A percentile compares a stretch with the other conserved stretches of the same genome.
Evolutionary conservation across 1,284 basidiomycete genomes (phyloP).

Genomic region (Leccinum variabile): DNA sequence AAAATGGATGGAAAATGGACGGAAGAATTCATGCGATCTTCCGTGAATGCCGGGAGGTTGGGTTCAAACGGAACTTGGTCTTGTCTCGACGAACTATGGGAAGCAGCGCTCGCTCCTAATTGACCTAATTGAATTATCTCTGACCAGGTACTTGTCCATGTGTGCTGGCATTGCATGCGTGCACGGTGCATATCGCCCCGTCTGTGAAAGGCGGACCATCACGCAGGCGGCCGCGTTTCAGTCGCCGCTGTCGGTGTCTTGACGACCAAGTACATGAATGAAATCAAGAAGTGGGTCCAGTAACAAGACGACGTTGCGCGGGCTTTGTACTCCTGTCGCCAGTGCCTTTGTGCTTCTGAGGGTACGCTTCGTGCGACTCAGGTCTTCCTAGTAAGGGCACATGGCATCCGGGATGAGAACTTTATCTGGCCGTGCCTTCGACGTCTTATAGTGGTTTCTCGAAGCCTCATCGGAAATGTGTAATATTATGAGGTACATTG

Average conservation of each 20-base stretch:
- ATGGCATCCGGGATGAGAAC: constrained; percentile 1
- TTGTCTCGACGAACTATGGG: background rate
- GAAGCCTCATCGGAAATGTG: background rate
- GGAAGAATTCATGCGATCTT: background rate
- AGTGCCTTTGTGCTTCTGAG: background rate
- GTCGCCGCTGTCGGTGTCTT: constrained; percentile 8
- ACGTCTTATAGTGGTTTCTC: background rate
- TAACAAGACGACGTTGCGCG: background rate
- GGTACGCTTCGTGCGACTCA: background rate
- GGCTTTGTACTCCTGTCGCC: background rate
- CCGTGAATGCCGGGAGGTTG: background rate
- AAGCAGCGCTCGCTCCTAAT: background rate
- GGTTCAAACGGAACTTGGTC: background rate
- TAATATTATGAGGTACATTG: too few species aligned
- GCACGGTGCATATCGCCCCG: background rate
- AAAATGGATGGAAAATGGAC: background rate
- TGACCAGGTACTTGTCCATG: background rate
- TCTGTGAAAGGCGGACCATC: background rate
- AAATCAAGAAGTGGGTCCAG: constrained; percentile 8
- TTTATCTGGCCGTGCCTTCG: background rate
- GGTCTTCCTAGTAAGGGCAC: background rate
- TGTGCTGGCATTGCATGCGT: background rate
- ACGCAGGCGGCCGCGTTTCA: background rate
- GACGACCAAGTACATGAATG: constrained; percentile 7
- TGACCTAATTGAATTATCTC: background rate